Evolutionary conservation across 306 rosid genomes (phyloP).

Genomic region (Dryas octopetala): DNA sequence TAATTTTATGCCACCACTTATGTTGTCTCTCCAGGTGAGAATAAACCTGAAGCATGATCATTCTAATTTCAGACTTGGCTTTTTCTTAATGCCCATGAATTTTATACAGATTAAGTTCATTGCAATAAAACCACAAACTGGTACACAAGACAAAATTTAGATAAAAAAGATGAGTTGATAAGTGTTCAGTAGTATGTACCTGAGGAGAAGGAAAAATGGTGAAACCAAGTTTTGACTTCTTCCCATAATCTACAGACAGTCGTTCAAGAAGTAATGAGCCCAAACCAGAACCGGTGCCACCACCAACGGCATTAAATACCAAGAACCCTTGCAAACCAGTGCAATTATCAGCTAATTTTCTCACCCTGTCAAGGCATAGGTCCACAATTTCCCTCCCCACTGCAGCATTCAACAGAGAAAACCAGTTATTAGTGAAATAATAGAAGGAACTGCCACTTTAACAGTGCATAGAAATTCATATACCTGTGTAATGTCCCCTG

Average conservation of each 20-base stretch:
- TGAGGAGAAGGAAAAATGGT: slow-evolving; percentile 80
- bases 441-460: neutral
- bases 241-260: slow-evolving; percentile 66
- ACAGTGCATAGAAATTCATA: slow-evolving; percentile 16
- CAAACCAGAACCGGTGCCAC: slow-evolving; percentile 84
- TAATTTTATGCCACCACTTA: neutral
- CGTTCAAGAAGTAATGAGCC: slow-evolving; percentile 73
- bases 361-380: slow-evolving; percentile 56
- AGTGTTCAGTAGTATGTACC: slow-evolving; percentile 31
- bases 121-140: neutral
- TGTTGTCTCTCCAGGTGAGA: neutral
- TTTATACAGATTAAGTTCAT: neutral
- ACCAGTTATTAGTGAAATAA: slow-evolving; percentile 1
- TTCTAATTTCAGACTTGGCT: neutral
- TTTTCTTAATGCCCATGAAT: neutral
- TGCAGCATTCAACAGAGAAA: slow-evolving; percentile 37
- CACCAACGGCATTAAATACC: slow-evolving; percentile 79
- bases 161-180: neutral
- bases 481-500: slow-evolving; percentile 74
- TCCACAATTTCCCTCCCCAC: slow-evolving; percentile 73
- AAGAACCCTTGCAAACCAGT: slow-evolving; percentile 78
- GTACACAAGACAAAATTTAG: neutral
- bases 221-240: slow-evolving; percentile 74
- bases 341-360: slow-evolving; percentile 71
- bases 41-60: neutral